Percentiles rank a stretch among this genome's conserved stretches.
These are phyloP conservation scores for Myriosclerotinia duriaeana DNA, from an alignment of 2,329 filamentous ascomycete species.

Conservation along the genomic window DNA sequence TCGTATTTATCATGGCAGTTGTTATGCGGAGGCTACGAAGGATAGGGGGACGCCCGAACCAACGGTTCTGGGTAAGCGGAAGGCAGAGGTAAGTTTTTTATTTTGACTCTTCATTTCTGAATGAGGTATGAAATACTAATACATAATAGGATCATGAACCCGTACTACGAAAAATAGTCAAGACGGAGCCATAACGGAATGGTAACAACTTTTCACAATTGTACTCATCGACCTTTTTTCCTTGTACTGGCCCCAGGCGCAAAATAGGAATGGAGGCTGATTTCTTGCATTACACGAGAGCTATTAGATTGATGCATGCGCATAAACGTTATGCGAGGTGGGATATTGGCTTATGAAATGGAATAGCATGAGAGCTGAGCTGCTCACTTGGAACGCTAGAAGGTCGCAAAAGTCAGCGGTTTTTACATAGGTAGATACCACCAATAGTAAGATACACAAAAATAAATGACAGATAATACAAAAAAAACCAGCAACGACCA, in stretches of 20 bases:
- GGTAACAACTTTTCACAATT: not conserved
- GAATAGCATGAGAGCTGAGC: not conserved
- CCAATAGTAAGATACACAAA: not conserved
- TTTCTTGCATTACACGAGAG: slow-evolving; percentile 4
- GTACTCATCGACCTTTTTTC: not conserved
- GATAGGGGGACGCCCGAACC: slow-evolving; percentile 64
- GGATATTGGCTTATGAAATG: slow-evolving; percentile 1
- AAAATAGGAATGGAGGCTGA: not conserved
- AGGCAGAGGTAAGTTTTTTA: slow-evolving; percentile 56
- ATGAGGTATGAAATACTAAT: not conserved
- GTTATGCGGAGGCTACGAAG: slow-evolving; percentile 77
- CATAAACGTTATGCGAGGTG: not conserved
- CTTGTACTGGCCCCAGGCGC: not conserved
- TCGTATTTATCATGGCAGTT: slow-evolving; percentile 86
- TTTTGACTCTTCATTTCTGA: not conserved
- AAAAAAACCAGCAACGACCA: not conserved
- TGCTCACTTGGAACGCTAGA: not conserved
- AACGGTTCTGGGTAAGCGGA: slow-evolving; percentile 66
- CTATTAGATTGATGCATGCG: slow-evolving; percentile 2
- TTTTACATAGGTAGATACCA: slow-evolving; percentile 8
- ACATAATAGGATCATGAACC: slow-evolving; percentile 20
- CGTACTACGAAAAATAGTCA: slow-evolving; percentile 38
- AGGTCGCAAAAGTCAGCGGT: not conserved
- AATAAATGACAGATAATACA: not conserved
- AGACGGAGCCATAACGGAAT: slow-evolving; percentile 19